phyloP scores from a whole-genome alignment of 108 stramenopile species.

The Pseudonitzschia multiseries region DNA sequence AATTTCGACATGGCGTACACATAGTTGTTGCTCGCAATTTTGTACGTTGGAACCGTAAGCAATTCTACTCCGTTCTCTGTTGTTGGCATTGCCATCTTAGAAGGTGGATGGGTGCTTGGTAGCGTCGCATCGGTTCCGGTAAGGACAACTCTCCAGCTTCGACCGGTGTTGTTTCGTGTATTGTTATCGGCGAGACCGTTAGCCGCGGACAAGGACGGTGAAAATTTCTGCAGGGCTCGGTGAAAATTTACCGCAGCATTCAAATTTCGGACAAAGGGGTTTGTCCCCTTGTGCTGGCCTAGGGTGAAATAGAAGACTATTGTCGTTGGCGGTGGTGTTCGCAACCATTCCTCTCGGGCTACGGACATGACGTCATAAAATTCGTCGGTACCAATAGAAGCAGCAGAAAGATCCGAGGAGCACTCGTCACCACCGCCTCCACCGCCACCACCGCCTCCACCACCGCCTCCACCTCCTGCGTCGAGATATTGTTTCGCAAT shows the following conservation, averaged over 20 bases:
- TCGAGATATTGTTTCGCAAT: conserved; percentile 14
- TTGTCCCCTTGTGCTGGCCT: conserved; percentile 32
- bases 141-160: conserved; percentile 18
- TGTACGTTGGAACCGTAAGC: conserved; percentile 25
- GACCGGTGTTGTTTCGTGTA: background rate
- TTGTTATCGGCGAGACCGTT: background rate
- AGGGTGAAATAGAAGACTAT: conserved; percentile 28
- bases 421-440: background rate
- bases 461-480: no score
- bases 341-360: conserved; percentile 5
- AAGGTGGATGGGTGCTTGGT: conserved; percentile 20
- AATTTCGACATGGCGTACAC: conserved; percentile 34
- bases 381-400: conserved; percentile 2
- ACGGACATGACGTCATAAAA: conserved; percentile 8
- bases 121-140: conserved; percentile 33
- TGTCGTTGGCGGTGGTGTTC: background rate
- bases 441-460: no score
- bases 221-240: conserved; percentile 4
- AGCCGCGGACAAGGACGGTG: background rate
- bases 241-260: conserved; percentile 24
- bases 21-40: conserved; percentile 20
- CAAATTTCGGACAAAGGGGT: conserved; percentile 29
- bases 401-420: background rate
- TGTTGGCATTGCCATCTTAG: background rate
- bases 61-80: background rate